Evolutionary conservation across 768 basidiomycete genomes (phyloP), one percentile per base, ranked within the genome.

Genomic region (Podaxis mareebaensis): DNA sequence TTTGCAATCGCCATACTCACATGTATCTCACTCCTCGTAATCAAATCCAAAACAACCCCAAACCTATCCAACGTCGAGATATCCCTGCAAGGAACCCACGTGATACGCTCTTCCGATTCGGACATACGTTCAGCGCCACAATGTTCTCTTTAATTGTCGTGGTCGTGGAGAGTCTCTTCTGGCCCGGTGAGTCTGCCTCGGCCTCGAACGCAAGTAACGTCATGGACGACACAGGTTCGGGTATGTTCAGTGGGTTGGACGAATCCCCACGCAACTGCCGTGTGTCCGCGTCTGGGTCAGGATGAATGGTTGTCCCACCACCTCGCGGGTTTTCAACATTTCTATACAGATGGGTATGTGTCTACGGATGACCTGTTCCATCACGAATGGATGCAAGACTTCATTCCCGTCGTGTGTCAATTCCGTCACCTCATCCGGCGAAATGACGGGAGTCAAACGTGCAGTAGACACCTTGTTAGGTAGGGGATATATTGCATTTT

Each of bases 401-500:
- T 99, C 97, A 67, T 92, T 95, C 24, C 97, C 97, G 72, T 99
- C 98, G 76, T 99, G 99, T 3, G 97, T 99, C 76, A 99, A 76
- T 79, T 99, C 97, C 4, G 96, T 95, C 0, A 95, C 96, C 75
- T 99, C 97, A 68, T 97, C 96, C 0, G 96, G 96, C 0, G 93
- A 94, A 75, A 99, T 96, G 62, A 94, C 85, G 0, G 93, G 86
- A 61, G 99, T 88, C 17, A 99, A 80, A 44, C 97, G 88, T 36
- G 97, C 97, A 0, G 95, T 95, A 46, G 90, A 89, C 4, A 99
- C 96, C 77, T 98, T 61, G 95, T 85, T 1, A 96, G 97, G 73
- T 99, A 96, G 17, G 97, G 96, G 6, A 96, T 97, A 78, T 99
- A 99, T 70, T 33, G 8, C 3, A 0, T 10, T 33, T 33, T 33